Evolutionary conservation across 2,329 filamentous ascomycete species (phyloP), one percentile per base, ranked within the genome.

Genomic region (Magnaporthiopsis incrustans): DNA sequence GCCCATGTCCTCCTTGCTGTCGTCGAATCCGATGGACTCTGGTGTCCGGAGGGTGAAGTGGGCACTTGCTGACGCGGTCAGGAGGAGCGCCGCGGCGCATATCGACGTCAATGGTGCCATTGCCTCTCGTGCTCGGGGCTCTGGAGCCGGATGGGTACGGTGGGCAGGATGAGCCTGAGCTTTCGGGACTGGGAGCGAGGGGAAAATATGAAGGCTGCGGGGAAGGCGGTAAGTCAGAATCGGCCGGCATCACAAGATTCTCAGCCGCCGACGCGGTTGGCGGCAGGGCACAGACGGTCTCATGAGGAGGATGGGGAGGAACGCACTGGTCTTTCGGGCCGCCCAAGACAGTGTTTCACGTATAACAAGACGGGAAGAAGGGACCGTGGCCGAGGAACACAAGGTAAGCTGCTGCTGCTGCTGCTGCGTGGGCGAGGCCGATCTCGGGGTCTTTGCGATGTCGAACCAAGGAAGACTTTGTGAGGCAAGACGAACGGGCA

Each of bases 11-110:
- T 83, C 76, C 35, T 77, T 72, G 50, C 80, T 76, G 60, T 82
- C 81, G 65, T 81, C 73, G 66, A 80, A 78, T 57, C 81, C 82
- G 65, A 85, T 77, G 44, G 79, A 75, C 1, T 67, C 66, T 60
- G 74, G 85, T 75, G 71, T 78, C 65, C 77, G 71, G 70, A 88
- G 75, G 38, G 76, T 73, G 77, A 87, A 87, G 73, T 88, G 85
- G 62, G 82, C 82, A 60, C 74, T 73, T 66, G 77, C 74, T 61
- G 78, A 65, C 65, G 77, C 71, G 65, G 75, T 74, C 66, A 82
- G 71, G 61, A 78, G 71, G 62, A 77, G 67, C 59, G 70, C 61
- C 26, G 71, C 66, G 53, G 76, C 69, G 57, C 76, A 68, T 53
- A 78, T 65, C 35, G 76, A 71, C 27, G 74, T 65, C 63, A 81